A percentile compares a stretch with the other conserved stretches of the same genome.
phyloP scores from a whole-genome alignment of 2,329 filamentous ascomycete genomes.

The Talaromyces sp. region DNA sequence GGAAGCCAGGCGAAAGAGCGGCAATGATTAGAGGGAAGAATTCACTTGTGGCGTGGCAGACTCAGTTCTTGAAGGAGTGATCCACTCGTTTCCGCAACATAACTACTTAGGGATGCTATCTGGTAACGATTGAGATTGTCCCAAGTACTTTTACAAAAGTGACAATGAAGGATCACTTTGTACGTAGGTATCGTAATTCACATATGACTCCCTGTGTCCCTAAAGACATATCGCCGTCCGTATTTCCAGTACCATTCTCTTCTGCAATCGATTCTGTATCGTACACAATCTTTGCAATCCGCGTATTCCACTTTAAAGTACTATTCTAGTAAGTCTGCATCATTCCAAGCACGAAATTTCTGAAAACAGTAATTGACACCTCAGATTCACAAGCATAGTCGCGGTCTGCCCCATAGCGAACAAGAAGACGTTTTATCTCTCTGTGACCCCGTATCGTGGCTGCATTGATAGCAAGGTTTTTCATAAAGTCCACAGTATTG shows the following conservation, averaged over 20 bases:
- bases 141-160: background rate
- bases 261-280: background rate
- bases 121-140: background rate
- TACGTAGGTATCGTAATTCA: background rate
- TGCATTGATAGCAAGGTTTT: background rate
- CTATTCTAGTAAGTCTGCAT: background rate
- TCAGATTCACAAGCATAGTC: background rate
- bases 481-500: background rate
- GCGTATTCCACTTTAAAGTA: background rate
- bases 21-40: conserved; percentile 50
- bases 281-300: background rate
- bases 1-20: conserved; percentile 38
- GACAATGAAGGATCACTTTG: background rate
- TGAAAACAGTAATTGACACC: background rate
- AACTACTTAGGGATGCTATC: no score
- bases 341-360: background rate
- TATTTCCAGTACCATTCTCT: background rate
- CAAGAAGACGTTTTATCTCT: background rate
- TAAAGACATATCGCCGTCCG: background rate
- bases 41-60: conserved; percentile 47
- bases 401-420: background rate
- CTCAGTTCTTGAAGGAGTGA: conserved; percentile 19
- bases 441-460: background rate
- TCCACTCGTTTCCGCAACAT: background rate
- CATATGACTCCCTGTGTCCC: background rate